phyloP scores from a whole-genome alignment of 2,329 filamentous ascomycete genomes.

The Clonostachys byssicola region DNA sequence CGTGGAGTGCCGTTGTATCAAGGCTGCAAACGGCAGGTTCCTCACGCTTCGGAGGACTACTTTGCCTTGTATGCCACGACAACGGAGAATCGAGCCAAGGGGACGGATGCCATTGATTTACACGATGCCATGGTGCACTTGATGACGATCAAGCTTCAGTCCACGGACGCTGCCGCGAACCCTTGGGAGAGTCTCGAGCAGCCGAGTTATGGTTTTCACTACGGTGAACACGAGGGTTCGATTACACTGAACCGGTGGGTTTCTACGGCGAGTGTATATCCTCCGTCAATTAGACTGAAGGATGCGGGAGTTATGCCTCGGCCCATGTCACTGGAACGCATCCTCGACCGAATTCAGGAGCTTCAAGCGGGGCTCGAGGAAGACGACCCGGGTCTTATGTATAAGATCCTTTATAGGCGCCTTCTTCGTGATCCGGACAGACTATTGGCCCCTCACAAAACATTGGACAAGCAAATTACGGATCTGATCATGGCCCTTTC shows the following conservation, averaged over 20 bases:
- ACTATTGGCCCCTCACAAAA: conserved; percentile 53
- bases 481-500: conserved; percentile 68
- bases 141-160: conserved; percentile 48
- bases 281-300: conserved; percentile 51
- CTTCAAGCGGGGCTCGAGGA: conserved; percentile 53
- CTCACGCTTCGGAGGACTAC: conserved; percentile 50
- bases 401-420: conserved; percentile 61
- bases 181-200: conserved; percentile 74
- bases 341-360: conserved; percentile 56
- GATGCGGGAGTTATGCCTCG: conserved; percentile 57
- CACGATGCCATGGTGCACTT: conserved; percentile 55
- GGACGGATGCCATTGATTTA: conserved; percentile 41
- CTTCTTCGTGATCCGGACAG: conserved; percentile 67
- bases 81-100: conserved; percentile 34
- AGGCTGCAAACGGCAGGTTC: conserved; percentile 48
- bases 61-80: conserved; percentile 50
- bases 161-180: conserved; percentile 31
- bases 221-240: conserved; percentile 63
- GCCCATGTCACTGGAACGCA: conserved; percentile 51
- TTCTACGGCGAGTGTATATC: conserved; percentile 50
- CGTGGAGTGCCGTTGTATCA: conserved; percentile 52
- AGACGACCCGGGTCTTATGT: conserved; percentile 53
- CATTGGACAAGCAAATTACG: conserved; percentile 67
- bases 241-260: conserved; percentile 70
- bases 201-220: conserved; percentile 66